Evolutionary conservation across 495 filamentous ascomycete species (phyloP), one percentile per base, ranked within the genome.

Genomic region (Ascobolus immersus): DNA sequence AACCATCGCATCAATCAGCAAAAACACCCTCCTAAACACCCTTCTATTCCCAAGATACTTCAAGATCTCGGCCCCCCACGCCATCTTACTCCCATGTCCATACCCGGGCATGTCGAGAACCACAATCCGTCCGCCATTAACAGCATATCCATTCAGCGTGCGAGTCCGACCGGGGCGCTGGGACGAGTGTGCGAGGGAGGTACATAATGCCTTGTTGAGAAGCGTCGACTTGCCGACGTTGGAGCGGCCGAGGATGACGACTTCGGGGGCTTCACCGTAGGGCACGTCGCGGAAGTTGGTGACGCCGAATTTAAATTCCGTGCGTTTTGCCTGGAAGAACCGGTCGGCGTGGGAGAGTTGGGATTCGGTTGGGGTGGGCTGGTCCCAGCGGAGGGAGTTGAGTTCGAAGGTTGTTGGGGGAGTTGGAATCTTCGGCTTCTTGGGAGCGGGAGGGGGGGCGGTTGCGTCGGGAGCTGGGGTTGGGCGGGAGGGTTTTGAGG

Each of bases 81-180:
- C 73, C 25, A 60, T 50, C 28, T 66, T 55, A 45, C 73, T 77
- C 4, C 67, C 74, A 34, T 73, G 60, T 4, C 89, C 86, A 46
- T 96, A 96, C 2, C 86, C 89, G 5, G 86, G 89, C 78, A 89
- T 84, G 52, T 96, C 89, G 22, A 92, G 55, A 8, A 86, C 43
- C 5, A 69, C 56, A 32, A 90, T 35, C 15, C 43, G 47, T 8
- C 48, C 55, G 8, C 61, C 63, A 0, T 72, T 73, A 18, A 92
- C 71, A 2, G 68, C 71, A 51, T 79, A 93, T 0, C 70, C 74
- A 46, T 90, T 91, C 65, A 96, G 77, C 13, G 70, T 64, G 38
- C 59, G 60, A 13, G 86, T 96, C 29, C 67, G 57, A 0, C 86
- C 86, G 0, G 80, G 77, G 23, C 67, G 72, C 2, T 56, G 65